phyloP scores from a whole-genome alignment of 2,329 filamentous ascomycete species.

The Dryadomyces quercus-mongolicae region DNA sequence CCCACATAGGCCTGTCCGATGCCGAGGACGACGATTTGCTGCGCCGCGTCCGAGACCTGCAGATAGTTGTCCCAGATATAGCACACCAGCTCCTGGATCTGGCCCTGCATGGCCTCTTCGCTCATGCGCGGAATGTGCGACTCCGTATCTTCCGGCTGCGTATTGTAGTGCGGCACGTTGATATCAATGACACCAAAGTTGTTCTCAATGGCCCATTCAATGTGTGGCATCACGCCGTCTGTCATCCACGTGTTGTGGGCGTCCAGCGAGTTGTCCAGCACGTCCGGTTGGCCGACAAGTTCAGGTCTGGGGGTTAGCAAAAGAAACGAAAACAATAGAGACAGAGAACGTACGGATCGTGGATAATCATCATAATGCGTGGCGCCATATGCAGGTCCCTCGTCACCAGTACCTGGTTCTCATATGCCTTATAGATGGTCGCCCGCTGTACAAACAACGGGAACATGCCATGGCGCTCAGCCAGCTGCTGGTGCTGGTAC shows the following conservation, averaged over 20 bases:
- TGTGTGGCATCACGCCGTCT: conserved; percentile 68
- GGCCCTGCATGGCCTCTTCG: conserved; percentile 39
- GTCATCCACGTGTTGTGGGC: conserved; percentile 77
- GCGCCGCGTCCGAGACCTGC: conserved; percentile 57
- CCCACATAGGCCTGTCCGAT: conserved; percentile 82
- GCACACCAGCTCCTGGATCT: conserved; percentile 60
- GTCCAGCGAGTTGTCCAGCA: conserved; percentile 60
- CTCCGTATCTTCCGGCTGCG: conserved; percentile 45
- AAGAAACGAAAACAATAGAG: not conserved
- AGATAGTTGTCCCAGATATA: conserved; percentile 98
- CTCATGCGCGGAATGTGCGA: conserved; percentile 30
- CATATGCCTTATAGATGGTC: conserved; percentile 61
- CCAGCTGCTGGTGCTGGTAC: conserved; percentile 61
- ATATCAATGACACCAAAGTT: conserved; percentile 81
- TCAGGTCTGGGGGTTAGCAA: conserved; percentile 43
- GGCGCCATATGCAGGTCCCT: conserved; percentile 52
- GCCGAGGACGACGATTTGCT: conserved; percentile 74
- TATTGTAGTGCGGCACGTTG: conserved; percentile 73
- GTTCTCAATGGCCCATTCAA: conserved; percentile 69
- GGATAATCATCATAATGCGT: conserved; percentile 73
- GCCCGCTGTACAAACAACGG: conserved; percentile 69
- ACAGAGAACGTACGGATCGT: conserved; percentile 61
- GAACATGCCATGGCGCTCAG: conserved; percentile 64
- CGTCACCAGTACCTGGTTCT: conserved; percentile 78
- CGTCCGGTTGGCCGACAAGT: conserved; percentile 53